Evolutionary conservation across 106 monocot genomes (phyloP).

Genomic region (Platanthera zijinensis): DNA sequence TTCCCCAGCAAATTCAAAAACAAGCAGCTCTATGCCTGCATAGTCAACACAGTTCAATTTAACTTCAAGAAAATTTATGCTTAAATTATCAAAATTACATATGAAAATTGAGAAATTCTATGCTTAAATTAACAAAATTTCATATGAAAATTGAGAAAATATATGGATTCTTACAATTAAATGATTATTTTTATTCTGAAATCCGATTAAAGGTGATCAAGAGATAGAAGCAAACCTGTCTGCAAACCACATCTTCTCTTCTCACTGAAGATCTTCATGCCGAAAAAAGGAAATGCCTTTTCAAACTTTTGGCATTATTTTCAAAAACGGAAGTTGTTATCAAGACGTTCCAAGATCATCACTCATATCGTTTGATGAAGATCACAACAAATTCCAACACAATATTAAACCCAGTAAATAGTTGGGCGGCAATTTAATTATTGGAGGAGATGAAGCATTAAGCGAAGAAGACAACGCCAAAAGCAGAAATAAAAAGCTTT

Average conservation of each 20-base stretch:
- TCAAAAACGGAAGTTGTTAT: neutral
- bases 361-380: neutral
- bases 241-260: neutral
- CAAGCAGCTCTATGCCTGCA: neutral
- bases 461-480: neutral
- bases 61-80: neutral
- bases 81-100: neutral
- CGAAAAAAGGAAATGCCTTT: neutral
- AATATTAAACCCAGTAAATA: neutral
- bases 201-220: neutral
- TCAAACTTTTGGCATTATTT: neutral
- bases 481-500: neutral
- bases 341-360: neutral
- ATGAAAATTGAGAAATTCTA: neutral
- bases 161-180: neutral
- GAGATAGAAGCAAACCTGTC: neutral
- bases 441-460: neutral
- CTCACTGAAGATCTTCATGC: no score
- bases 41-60: neutral
- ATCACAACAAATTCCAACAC: neutral
- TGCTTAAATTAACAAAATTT: neutral
- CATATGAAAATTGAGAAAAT: neutral
- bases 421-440: neutral
- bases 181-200: neutral
- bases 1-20: neutral